These are phyloP conservation scores for Antrodiella citrinella DNA, from an alignment of 768 basidiomycete genomes.

Conservation along the genomic window DNA sequence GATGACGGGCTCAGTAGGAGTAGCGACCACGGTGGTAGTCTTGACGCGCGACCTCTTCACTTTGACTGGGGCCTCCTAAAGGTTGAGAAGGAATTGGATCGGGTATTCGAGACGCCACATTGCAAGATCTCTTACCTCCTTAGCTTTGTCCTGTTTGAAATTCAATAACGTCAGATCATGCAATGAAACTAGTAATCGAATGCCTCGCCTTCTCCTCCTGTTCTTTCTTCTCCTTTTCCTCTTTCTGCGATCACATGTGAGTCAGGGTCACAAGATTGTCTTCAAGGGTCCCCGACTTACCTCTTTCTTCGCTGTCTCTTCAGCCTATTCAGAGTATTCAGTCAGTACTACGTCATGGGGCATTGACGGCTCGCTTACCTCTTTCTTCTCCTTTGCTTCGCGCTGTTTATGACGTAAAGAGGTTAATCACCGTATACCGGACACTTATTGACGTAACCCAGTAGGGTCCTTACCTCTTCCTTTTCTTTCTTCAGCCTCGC, in stretches of 20 bases:
- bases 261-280: too few species aligned
- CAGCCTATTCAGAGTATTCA: conserved; percentile 30
- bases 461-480: conserved; percentile 34
- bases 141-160: conserved; percentile 3
- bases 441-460: not conserved
- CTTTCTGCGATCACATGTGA: not conserved
- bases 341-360: not conserved
- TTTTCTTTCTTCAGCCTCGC: conserved; percentile 82
- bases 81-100: not conserved
- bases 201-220: conserved; percentile 4
- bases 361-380: conserved; percentile 26
- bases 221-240: conserved; percentile 9
- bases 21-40: not conserved
- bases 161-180: not conserved
- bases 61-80: conserved; percentile 43
- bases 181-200: conserved; percentile 2
- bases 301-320: conserved; percentile 59
- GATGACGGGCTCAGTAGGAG: conserved; percentile 34
- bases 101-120: not conserved
- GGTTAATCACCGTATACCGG: not conserved
- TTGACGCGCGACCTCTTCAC: conserved; percentile 31
- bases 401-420: conserved; percentile 34
- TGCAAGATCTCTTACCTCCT: conserved; percentile 12
- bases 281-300: conserved; percentile 41
- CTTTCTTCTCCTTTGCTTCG: conserved; percentile 75